A percentile compares a stretch with the other conserved stretches of the same genome.
Conservation (phyloP, 495 filamentous ascomycete genomes). For the Aspergillus heteromorphus region DNA sequence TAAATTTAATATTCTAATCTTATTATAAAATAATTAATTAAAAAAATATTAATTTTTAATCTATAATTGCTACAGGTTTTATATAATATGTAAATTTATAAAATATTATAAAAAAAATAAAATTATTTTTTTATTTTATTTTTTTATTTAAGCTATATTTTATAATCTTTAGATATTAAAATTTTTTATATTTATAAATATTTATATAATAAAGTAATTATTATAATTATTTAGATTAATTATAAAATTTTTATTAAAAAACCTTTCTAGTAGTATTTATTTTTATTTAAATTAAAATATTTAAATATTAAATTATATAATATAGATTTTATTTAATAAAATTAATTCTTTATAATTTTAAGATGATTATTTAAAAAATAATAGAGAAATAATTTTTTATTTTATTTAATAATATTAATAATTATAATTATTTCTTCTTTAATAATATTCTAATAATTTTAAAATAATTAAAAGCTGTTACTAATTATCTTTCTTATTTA, state of each 20-base stretch:
- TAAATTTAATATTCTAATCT: too few species aligned
- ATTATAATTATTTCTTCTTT: neutral
- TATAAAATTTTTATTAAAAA: neutral
- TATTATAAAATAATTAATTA: too few species aligned
- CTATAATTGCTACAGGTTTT: too few species aligned
- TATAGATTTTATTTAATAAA: conserved; percentile 1
- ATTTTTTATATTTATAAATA: neutral
- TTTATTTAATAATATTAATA: neutral
- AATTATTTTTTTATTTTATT: too few species aligned
- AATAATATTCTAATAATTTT: conserved; percentile 1
- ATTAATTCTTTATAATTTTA: neutral
- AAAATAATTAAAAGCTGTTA: too few species aligned
- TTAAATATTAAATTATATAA: neutral
- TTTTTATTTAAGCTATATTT: neutral
- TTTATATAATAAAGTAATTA: neutral
- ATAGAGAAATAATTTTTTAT: neutral
- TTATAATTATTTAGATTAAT: neutral
- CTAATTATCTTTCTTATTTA: neutral
- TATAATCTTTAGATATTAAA: neutral
- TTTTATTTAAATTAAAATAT: too few species aligned
- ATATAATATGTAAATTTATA: too few species aligned
- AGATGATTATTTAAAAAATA: neutral
- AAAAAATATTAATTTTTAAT: too few species aligned
- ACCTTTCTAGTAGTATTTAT: neutral
- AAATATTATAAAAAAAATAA: too few species aligned